Evolutionary conservation across 495 filamentous ascomycete genomes (phyloP).

Genomic region (Podospora pseudocomata): DNA sequence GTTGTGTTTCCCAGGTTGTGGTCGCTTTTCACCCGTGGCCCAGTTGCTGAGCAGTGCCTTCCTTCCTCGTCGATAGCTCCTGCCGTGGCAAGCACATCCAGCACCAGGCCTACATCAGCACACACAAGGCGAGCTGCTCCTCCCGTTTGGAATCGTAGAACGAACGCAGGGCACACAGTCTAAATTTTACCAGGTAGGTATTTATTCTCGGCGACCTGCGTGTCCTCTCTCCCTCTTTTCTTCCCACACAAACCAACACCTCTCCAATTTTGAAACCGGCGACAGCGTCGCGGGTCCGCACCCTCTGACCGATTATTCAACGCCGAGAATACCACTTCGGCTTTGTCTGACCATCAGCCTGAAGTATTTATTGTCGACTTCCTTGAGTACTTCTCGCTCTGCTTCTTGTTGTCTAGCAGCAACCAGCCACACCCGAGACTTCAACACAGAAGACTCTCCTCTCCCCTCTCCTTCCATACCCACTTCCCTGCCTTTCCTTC

Average conservation of each 20-base stretch:
- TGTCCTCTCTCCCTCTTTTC: neutral
- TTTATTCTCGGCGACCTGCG: neutral
- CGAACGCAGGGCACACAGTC: neutral
- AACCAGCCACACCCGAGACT: neutral
- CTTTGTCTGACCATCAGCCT: neutral
- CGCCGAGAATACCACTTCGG: neutral
- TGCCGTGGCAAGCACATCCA: neutral
- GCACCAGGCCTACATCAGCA: neutral
- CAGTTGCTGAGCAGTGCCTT: neutral
- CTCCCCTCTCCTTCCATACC: neutral
- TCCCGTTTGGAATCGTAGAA: neutral
- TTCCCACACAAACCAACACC: neutral
- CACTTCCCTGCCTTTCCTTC: neutral
- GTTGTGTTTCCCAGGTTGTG: neutral
- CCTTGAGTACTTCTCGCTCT: neutral
- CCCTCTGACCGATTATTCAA: neutral
- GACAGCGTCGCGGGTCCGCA: neutral
- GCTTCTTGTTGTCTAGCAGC: neutral
- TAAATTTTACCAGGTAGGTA: neutral
- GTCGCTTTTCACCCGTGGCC: neutral
- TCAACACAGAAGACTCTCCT: neutral
- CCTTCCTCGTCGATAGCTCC: neutral
- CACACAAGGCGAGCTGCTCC: neutral
- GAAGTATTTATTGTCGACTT: no score
- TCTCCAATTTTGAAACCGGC: neutral